phyloP scores from a whole-genome alignment of 176 grass and related monocot species.

The Poa pratensis region DNA sequence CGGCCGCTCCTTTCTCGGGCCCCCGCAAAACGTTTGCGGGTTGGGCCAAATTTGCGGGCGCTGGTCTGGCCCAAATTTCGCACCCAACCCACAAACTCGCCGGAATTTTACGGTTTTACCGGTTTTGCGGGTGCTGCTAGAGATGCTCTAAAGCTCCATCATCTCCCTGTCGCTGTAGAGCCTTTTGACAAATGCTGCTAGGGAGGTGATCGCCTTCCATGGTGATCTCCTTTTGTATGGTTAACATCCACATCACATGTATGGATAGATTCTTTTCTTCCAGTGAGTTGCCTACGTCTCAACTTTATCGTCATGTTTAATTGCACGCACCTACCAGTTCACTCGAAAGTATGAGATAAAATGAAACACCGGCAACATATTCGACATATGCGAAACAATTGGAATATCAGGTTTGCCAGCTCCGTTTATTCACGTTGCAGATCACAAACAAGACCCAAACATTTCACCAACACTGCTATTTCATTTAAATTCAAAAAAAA shows the following conservation, averaged over 20 bases:
- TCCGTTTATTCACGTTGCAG: not conserved
- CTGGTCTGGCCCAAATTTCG: too few species aligned
- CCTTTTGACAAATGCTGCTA: slow-evolving; percentile 48
- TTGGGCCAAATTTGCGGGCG: too few species aligned
- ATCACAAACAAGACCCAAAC: not conserved
- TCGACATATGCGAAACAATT: not conserved
- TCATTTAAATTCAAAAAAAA: too few species aligned
- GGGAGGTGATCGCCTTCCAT: slow-evolving; percentile 17
- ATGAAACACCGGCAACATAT: not conserved
- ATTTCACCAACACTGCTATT: not conserved
- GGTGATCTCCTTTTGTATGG: not conserved
- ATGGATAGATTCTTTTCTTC: not conserved
- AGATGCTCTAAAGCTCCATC: not conserved
- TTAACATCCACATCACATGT: not conserved
- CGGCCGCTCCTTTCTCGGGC: too few species aligned
- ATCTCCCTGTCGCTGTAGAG: not conserved
- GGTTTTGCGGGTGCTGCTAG: too few species aligned
- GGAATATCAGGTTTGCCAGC: not conserved
- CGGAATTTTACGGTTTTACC: too few species aligned
- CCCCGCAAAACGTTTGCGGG: too few species aligned
- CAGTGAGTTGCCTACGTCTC: slow-evolving; percentile 3
- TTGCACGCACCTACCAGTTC: not conserved
- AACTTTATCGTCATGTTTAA: not conserved
- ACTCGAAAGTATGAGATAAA: not conserved
- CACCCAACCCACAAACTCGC: too few species aligned